A percentile compares a stretch with the other conserved stretches of the same genome.
Conservation (phyloP, 768 basidiomycete species). For the Boletus barrowsii region DNA sequence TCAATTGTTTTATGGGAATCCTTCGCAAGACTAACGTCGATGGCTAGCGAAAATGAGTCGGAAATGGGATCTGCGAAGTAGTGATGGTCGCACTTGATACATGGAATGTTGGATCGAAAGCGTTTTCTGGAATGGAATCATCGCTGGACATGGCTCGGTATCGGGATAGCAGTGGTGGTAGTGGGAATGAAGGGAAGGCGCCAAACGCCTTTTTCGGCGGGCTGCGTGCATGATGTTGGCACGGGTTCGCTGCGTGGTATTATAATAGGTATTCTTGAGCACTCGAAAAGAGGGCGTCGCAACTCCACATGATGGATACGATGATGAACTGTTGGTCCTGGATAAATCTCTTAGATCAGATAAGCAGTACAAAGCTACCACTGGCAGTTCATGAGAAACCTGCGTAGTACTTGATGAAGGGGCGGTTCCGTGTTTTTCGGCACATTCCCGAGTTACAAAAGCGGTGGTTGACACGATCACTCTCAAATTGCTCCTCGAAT, state of each 20-base stretch:
- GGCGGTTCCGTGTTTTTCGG: neutral
- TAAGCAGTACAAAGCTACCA: too few species aligned
- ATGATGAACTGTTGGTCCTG: too few species aligned
- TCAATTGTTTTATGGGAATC: slow-evolving; percentile 4
- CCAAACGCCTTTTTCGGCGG: neutral
- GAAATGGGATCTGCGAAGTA: too few species aligned
- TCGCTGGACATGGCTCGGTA: slow-evolving; percentile 1
- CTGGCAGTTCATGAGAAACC: too few species aligned
- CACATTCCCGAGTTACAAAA: neutral
- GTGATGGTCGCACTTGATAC: slow-evolving; percentile 3
- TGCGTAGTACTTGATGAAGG: too few species aligned
- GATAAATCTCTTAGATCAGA: too few species aligned
- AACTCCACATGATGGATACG: too few species aligned
- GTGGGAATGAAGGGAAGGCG: neutral
- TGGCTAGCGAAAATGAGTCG: neutral
- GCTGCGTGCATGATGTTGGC: neutral
- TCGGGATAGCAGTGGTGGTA: neutral
- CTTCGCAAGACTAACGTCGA: slow-evolving; percentile 2
- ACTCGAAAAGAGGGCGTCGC: too few species aligned
- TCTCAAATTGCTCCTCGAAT: slow-evolving; percentile 1
- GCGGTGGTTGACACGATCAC: neutral
- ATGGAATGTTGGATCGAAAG: neutral
- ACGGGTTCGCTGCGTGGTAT: too few species aligned
- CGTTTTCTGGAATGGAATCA: neutral
- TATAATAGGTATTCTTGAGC: too few species aligned